Evolutionary conservation across 2,329 filamentous ascomycete genomes (phyloP).

Genomic region (Xylariaceae sp.): DNA sequence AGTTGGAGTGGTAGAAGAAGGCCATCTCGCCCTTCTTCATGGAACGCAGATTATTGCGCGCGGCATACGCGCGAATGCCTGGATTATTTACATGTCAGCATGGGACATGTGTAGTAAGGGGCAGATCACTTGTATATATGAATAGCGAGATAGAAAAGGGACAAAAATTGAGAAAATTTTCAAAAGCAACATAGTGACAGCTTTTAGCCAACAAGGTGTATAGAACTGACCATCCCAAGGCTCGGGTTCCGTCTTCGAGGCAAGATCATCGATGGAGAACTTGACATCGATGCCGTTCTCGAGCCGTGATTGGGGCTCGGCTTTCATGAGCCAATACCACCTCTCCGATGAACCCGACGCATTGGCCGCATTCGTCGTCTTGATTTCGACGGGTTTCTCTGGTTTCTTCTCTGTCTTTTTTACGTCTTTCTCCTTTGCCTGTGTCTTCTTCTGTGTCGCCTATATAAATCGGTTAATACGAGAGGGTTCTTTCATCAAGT

Average conservation of each 20-base stretch:
- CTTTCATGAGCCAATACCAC: constrained; percentile 76
- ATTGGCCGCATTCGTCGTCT: constrained; percentile 7
- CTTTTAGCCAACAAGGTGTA: constrained; percentile 21
- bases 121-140: constrained; percentile 2
- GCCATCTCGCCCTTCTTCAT: constrained; percentile 91
- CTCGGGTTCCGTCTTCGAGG: constrained; percentile 67
- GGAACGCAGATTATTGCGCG: constrained; percentile 80
- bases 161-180: constrained; percentile 1
- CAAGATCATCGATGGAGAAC: constrained; percentile 91
- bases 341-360: constrained; percentile 15
- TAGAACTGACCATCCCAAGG: constrained; percentile 75
- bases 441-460: not conserved
- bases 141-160: constrained; percentile 23
- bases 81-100: constrained; percentile 16
- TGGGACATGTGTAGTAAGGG: not conserved
- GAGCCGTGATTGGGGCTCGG: constrained; percentile 78
- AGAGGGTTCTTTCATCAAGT: not conserved
- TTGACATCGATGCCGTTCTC: constrained; percentile 85
- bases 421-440: not conserved
- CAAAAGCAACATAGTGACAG: not conserved
- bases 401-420: constrained; percentile 2
- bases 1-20: constrained; percentile 97
- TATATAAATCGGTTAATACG: constrained; percentile 4
- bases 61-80: constrained; percentile 41
- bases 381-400: constrained; percentile 10